Evolutionary conservation across 1,284 basidiomycete species (phyloP).

Genomic region (Cutaneotrichosporon sp.): DNA sequence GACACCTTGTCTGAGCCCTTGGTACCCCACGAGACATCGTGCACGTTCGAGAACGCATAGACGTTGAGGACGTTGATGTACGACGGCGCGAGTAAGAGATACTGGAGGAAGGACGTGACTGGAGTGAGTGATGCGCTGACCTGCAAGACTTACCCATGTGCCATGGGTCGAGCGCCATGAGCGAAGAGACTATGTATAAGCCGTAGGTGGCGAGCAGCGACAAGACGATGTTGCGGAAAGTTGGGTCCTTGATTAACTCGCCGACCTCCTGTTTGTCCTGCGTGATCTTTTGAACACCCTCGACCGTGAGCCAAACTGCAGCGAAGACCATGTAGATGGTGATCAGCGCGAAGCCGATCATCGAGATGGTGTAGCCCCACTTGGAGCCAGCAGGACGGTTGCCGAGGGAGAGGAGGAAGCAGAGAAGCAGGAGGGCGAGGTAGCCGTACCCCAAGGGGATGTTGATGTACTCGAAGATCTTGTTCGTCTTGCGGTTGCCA

Average conservation of each 20-base stretch:
- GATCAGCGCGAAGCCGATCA: constrained; percentile 81
- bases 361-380: constrained; percentile 74
- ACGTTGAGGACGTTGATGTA: constrained; percentile 85
- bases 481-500: constrained; percentile 23
- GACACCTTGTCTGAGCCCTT: constrained; percentile 84
- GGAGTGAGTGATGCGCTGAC: neutral
- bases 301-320: constrained; percentile 73
- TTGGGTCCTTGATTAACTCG: constrained; percentile 56
- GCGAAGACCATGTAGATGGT: constrained; percentile 80
- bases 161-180: constrained; percentile 66
- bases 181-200: constrained; percentile 72
- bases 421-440: constrained; percentile 79
- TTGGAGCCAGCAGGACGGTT: constrained; percentile 82
- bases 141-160: constrained; percentile 35
- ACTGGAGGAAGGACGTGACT: constrained; percentile 63
- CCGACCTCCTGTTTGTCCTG: constrained; percentile 48
- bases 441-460: constrained; percentile 82
- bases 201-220: constrained; percentile 72
- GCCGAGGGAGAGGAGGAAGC: constrained; percentile 87
- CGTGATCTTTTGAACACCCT: constrained; percentile 66
- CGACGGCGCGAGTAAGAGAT: constrained; percentile 71
- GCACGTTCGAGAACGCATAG: constrained; percentile 78
- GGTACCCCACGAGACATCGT: constrained; percentile 73
- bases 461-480: constrained; percentile 64
- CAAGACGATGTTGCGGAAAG: constrained; percentile 67